These are phyloP conservation scores for Arabidopsis arenosa DNA, from an alignment of 345 rosid genomes.

Conservation along the genomic window DNA sequence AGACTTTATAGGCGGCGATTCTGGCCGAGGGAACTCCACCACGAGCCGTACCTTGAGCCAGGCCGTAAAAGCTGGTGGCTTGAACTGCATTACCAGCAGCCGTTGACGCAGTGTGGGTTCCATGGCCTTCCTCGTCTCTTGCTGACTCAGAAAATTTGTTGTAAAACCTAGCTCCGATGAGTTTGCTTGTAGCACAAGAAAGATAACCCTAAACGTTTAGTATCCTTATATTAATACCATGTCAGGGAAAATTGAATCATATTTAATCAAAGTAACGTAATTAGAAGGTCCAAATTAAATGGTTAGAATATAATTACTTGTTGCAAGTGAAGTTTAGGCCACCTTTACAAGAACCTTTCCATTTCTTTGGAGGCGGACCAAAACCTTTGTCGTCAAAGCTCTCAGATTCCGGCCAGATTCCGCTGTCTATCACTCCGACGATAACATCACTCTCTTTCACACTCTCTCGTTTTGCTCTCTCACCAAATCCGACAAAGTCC, in stretches of 20 bases:
- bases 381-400: slow-evolving; percentile 59
- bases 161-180: slow-evolving; percentile 44
- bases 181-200: slow-evolving; percentile 32
- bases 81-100: slow-evolving; percentile 29
- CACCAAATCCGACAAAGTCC: slow-evolving; percentile 45
- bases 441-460: slow-evolving; percentile 45
- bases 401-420: slow-evolving; percentile 59
- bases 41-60: slow-evolving; percentile 42
- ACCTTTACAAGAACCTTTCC: slow-evolving; percentile 56
- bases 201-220: slow-evolving; percentile 1
- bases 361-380: slow-evolving; percentile 56
- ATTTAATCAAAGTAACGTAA: too few species aligned
- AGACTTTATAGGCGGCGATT: slow-evolving; percentile 33
- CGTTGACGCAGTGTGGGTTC: slow-evolving; percentile 45
- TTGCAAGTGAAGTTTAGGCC: slow-evolving; percentile 59
- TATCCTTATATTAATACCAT: too few species aligned
- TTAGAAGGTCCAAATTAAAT: too few species aligned
- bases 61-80: slow-evolving; percentile 35
- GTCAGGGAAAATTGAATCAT: too few species aligned
- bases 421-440: slow-evolving; percentile 53
- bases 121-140: slow-evolving; percentile 40
- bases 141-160: slow-evolving; percentile 17
- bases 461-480: slow-evolving; percentile 14
- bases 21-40: slow-evolving; percentile 43
- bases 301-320: slow-evolving; percentile 44